Base-by-base conservation (phyloP, 768 basidiomycete genomes). In the Russula lepida region DNA sequence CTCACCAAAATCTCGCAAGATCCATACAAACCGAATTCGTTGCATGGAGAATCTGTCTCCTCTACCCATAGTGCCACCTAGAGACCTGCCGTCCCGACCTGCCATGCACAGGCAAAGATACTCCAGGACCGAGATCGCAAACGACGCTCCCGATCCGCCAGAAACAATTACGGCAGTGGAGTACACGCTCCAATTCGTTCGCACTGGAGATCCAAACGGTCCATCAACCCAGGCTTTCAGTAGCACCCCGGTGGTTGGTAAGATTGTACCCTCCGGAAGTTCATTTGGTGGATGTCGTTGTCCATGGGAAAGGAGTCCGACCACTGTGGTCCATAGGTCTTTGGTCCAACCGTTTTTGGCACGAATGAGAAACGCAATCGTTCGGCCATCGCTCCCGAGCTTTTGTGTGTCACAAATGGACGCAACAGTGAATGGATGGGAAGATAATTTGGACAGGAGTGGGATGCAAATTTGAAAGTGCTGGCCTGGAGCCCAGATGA, bases 401-500 rank as follows among this genome's bases (percentile, higher is more conserved):
- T 73, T 73, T 64, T 76, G 72, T 54, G 75, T 73, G 58, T 85
- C 83, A 64, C 79, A 83, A 30, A 84, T 74, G 35, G 82, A 82
- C 25, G 81, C 82, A 62, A 81, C 81, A 0, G 89, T 89, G 71
- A 89, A 91, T 2, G 89, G 89, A 67, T 91, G 89, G 4, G 81
- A 78, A 27, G 81, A 79, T 67, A 84, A 75, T 35, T 72, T 74
- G 3, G 84, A 84, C 28, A 92, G 74, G 32, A 78, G 78, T 0
- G 89, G 88, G 21, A 89, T 76, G 54, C 76, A 81, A 62, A 92
- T 75, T 25, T 86, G 76, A 66, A 90, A 83, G 70, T 88, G 85
- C 70, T 91, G 89, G n/a, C 89, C 89, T 2, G 89, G 83, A 1
- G 82, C 78, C 89, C 89, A 91, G 0, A 76, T 70, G 52, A 86